These are phyloP conservation scores for Oryza punctata DNA, from an alignment of 176 grass and related monocot species.

Conservation along the genomic window DNA sequence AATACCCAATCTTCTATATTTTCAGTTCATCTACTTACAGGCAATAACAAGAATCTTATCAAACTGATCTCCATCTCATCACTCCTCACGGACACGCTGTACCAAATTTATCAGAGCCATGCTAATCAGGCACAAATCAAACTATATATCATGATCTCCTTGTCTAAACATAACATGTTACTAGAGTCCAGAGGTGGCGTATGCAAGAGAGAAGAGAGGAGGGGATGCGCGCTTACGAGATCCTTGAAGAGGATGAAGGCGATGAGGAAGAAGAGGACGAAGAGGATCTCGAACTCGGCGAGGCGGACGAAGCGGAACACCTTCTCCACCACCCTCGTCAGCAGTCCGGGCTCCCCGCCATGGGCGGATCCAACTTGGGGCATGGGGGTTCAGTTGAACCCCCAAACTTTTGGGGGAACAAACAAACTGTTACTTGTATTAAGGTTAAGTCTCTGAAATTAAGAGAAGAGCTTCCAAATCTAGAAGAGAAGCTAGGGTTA, in stretches of 20 bases:
- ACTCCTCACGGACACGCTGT: neutral
- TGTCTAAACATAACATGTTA: neutral
- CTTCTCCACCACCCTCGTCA: conserved; percentile 67
- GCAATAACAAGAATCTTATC: neutral
- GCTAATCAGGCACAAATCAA: neutral
- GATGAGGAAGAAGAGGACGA: conserved; percentile 87
- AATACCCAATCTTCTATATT: neutral
- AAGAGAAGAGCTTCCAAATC: too few relatives aligned
- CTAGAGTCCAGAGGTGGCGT: neutral
- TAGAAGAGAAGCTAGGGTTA: too few relatives aligned
- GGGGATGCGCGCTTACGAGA: conserved; percentile 50
- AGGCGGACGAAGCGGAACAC: conserved; percentile 84
- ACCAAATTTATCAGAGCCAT: neutral
- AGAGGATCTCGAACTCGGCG: conserved; percentile 97
- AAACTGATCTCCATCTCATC: neutral
- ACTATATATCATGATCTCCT: neutral
- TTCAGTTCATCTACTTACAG: neutral
- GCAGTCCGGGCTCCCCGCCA: conserved; percentile 40
- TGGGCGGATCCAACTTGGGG: too few relatives aligned
- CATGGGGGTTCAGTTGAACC: too few relatives aligned
- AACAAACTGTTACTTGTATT: too few relatives aligned
- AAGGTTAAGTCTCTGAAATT: too few relatives aligned
- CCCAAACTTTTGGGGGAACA: too few relatives aligned
- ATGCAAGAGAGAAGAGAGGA: neutral
- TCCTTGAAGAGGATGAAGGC: conserved; percentile 90